A percentile compares a stretch with the other conserved stretches of the same genome.
Conservation (phyloP, 2,329 filamentous ascomycete genomes). For the Colletotrichum orchidophilum region DNA sequence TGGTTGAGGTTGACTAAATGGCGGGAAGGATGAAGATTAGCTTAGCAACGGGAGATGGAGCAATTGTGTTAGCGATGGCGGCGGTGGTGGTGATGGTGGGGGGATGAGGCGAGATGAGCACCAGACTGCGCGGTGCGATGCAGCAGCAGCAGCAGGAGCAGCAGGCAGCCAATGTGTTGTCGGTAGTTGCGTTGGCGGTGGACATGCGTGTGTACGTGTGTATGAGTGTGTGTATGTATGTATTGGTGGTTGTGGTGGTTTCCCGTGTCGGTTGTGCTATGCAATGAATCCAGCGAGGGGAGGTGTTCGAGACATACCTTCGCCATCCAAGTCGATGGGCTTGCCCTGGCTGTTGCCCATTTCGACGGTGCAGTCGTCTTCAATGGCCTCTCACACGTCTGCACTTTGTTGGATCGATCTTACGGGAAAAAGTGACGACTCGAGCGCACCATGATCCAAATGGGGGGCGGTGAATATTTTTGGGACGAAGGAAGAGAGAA, state of each 20-base stretch:
- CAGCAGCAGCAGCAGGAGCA: neutral
- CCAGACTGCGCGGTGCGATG: neutral
- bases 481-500: slow-evolving; percentile 6
- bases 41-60: neutral
- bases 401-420: slow-evolving; percentile 31
- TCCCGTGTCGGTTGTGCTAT: neutral
- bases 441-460: slow-evolving; percentile 32
- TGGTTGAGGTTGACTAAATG: slow-evolving; percentile 91
- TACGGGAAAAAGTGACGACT: slow-evolving; percentile 20
- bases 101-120: neutral
- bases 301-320: slow-evolving; percentile 70
- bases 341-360: slow-evolving; percentile 99
- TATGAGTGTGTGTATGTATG: neutral
- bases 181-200: neutral
- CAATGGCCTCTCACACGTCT: slow-evolving; percentile 31
- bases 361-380: slow-evolving; percentile 35
- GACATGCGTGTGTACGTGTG: neutral
- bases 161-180: neutral
- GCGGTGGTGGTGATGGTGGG: neutral
- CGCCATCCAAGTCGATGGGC: slow-evolving; percentile 89
- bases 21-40: slow-evolving; percentile 16
- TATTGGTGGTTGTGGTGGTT: neutral
- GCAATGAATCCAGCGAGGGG: slow-evolving; percentile 2
- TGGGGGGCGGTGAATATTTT: slow-evolving; percentile 8
- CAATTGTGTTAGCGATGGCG: neutral